A percentile compares a stretch with the other conserved stretches of the same genome.
phyloP scores from a whole-genome alignment of 148 eudicot species.

The Rhododendron ovatum region DNA sequence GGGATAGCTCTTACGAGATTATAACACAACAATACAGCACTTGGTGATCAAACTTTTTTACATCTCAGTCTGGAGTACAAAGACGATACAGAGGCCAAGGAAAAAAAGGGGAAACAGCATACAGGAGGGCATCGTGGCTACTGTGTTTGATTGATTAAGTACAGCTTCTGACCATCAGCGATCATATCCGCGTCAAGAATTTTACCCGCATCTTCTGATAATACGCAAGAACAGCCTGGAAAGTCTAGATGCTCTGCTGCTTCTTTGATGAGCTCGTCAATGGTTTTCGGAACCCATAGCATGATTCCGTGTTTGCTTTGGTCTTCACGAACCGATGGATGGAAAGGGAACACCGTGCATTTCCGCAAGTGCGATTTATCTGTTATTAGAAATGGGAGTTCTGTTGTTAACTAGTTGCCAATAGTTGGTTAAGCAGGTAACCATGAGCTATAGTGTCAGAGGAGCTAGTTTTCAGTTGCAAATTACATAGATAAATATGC shows the following conservation, averaged over 20 bases:
- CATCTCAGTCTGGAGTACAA: background rate
- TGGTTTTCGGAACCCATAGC: slow-evolving; percentile 64
- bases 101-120: background rate
- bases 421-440: background rate
- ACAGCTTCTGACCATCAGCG: slow-evolving; percentile 66
- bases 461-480: background rate
- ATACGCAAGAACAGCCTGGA: slow-evolving; percentile 31
- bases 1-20: background rate
- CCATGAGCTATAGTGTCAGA: background rate
- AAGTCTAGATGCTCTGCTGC: slow-evolving; percentile 51
- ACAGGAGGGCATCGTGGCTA: slow-evolving; percentile 8
- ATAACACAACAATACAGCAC: background rate
- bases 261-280: slow-evolving; percentile 49
- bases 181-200: slow-evolving; percentile 71
- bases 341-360: slow-evolving; percentile 63
- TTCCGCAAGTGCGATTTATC: slow-evolving; percentile 36
- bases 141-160: slow-evolving; percentile 42
- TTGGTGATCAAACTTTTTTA: background rate
- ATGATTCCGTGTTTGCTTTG: slow-evolving; percentile 46
- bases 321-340: slow-evolving; percentile 46
- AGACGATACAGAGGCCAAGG: background rate
- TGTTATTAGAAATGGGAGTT: slow-evolving; percentile 6
- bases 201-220: slow-evolving; percentile 78
- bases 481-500: background rate
- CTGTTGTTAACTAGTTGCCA: background rate